Base-by-base conservation (phyloP, 768 basidiomycete genomes). In the Tephrocybe sp. region DNA sequence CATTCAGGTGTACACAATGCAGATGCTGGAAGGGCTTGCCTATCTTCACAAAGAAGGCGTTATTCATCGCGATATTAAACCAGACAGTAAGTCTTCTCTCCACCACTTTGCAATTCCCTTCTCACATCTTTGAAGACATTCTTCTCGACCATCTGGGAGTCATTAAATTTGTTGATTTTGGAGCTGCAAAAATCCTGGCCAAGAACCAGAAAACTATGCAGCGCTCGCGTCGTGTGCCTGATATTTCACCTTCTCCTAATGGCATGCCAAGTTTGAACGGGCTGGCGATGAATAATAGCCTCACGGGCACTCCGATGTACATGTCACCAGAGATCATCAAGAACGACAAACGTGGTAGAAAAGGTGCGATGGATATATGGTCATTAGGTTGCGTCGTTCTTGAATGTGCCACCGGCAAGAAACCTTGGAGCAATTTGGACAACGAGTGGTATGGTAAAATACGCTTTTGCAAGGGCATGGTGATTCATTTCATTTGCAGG, bases 251-350 rank as follows among this genome's bases (percentile, higher is more conserved):
- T 44, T 57, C 62, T n/a, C 49, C 58, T 51, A 68, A 63, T 41
- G 62, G 64, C 9, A 59, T 67, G 37, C 59, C 67, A 24, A 65
- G 71, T 56, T 54, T 70, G 56, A 78, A 64, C 60, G 73, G 74
- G 4, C 65, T 78, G 21, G 82, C 77, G 4, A 75, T 86, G 70
- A 85, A 86, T 65, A 94, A 93, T 69, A 90, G 90, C 59, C 72
- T 99, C 28, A 97, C 95, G 1, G 96, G 94, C 15, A 99, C 97
- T 11, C 97, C 97, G 0, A 98, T 98, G 96, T 98, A 99, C 69
- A 98, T 99, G 93, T 97, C 95, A 4, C 97, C 97, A 1, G 97
- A 99, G 66, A 85, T 97, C 48, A 98, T 99, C 74, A 92, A 96
- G 73, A 97, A 90, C 60, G 93, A 96, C 60, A 86, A 80, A 56